Evolutionary conservation across 2,329 filamentous ascomycete species (phyloP), one percentile per base, ranked within the genome.

Genomic region (Botrytis tulipae): DNA sequence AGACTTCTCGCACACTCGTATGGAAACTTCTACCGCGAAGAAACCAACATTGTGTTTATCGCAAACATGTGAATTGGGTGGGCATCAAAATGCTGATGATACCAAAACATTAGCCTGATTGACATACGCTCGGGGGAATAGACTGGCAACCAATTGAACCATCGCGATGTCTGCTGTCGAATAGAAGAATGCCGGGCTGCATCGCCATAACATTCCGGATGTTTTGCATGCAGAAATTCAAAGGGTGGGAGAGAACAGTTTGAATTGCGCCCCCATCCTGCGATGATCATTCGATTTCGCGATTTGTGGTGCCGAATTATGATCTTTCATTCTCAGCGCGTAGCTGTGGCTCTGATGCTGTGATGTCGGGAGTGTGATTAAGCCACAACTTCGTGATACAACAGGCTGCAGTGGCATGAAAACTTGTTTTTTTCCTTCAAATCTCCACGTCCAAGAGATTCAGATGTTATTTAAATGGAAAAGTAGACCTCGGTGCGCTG

Each of bases 401-500:
- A 29, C 25, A 63, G 35, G 35, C 60, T 46, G 35, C 8, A n/a
- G 1, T 22, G 29, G 42, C 40, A 16, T 20, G n/a, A 14, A 67
- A 68, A 67, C 46, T 35, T 48, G 44, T 10, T 67, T 67, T 67
- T 35, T 25, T 22, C 25, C 25, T 25, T 67, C 63, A 18, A 14
- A 37, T 40, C 3, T 37, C 44, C 32, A 37, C 32, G 32, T 51
- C 44, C 44, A 51, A 67, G 63, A 48, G 63, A 46, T 51, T 37
- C 63, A 20, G 44, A 22, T 67, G 32, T 40, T 37, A 25, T 51
- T 67, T 40, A 14, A 25, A 54, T 40, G 46, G 4, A 67, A 25
- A 54, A 40, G 9, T 2, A 22, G 35, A 68, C 65, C 65, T 42
- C 65, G 48, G 65, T 68, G 65, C 65, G 65, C 65, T 51, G 46